Percentiles rank a stretch among this genome's conserved stretches.
Conservation (phyloP, 805 yeast genomes). For the Suhomyces faveliae region DNA sequence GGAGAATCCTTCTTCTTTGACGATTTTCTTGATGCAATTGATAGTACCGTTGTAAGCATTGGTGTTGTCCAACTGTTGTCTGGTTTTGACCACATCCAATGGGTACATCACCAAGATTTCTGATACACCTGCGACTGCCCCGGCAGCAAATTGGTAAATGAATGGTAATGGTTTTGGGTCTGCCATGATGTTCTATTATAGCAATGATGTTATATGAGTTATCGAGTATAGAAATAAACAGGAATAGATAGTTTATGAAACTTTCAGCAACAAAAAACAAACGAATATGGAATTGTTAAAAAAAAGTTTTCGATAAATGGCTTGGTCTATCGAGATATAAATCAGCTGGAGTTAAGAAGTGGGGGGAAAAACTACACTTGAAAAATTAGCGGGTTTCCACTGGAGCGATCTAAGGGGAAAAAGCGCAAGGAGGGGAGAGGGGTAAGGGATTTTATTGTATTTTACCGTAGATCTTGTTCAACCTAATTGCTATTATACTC, state of each 20-base stretch:
- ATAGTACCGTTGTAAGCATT: constrained; percentile 80
- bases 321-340: neutral
- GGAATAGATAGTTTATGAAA: neutral
- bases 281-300: neutral
- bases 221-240: neutral
- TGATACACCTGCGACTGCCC: constrained; percentile 96
- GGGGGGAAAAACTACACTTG: neutral
- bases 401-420: neutral
- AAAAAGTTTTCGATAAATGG: neutral
- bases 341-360: neutral
- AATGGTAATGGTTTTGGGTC: constrained; percentile 58
- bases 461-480: too few relatives aligned
- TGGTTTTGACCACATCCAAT: constrained; percentile 92
- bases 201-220: neutral
- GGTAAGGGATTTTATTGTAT: too few relatives aligned
- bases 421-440: neutral
- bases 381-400: neutral
- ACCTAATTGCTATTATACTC: too few relatives aligned
- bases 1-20: constrained; percentile 79
- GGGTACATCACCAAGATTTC: constrained; percentile 96
- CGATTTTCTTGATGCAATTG: constrained; percentile 79
- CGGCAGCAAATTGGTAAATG: constrained; percentile 84
- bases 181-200: neutral
- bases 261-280: neutral
- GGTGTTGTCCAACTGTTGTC: constrained; percentile 73